phyloP scores from a whole-genome alignment of 2,329 filamentous ascomycete genomes.

The Exophiala lecanii-corni region DNA sequence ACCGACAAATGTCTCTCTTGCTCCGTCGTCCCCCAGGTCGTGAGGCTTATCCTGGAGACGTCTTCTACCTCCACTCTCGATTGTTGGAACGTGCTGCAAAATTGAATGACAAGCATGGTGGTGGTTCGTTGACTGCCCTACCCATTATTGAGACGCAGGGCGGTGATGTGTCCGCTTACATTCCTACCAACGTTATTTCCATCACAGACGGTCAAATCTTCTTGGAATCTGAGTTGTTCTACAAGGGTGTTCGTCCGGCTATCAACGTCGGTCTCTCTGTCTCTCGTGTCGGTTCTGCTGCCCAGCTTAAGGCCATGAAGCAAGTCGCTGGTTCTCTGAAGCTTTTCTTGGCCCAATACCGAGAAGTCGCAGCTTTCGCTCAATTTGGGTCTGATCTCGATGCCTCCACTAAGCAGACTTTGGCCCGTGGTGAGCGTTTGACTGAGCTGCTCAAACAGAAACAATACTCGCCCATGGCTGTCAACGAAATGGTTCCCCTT shows the following conservation, averaged over 20 bases:
- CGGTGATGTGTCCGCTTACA: constrained; percentile 99
- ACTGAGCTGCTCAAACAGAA: constrained; percentile 99
- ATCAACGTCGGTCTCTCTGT: constrained; percentile 99
- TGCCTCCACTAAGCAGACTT: constrained; percentile 97
- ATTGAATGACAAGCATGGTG: constrained; percentile 93
- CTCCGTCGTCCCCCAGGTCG: constrained; percentile 96
- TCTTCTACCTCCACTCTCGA: constrained; percentile 99
- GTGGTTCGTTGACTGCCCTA: constrained; percentile 94
- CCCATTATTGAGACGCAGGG: constrained; percentile 99
- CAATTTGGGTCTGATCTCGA: constrained; percentile 99
- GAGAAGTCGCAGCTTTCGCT: constrained; percentile 98
- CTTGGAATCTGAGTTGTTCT: constrained; percentile 98
- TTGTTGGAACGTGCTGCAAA: constrained; percentile 99
- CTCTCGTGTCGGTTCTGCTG: constrained; percentile 98
- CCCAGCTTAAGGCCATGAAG: constrained; percentile 99
- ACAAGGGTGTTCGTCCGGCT: constrained; percentile 99
- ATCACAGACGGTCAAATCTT: constrained; percentile 99
- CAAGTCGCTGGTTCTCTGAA: constrained; percentile 99
- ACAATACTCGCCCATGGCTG: constrained; percentile 97
- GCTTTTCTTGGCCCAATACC: constrained; percentile 99
- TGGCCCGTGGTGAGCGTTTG: constrained; percentile 95
- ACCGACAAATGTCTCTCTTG: constrained; percentile 98
- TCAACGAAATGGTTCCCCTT: constrained; percentile 99
- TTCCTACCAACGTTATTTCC: constrained; percentile 99
- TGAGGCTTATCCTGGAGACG: constrained; percentile 99